phyloP scores from a whole-genome alignment of 2,329 filamentous ascomycete species.

The Hawksworthiomyces lignivorus region DNA sequence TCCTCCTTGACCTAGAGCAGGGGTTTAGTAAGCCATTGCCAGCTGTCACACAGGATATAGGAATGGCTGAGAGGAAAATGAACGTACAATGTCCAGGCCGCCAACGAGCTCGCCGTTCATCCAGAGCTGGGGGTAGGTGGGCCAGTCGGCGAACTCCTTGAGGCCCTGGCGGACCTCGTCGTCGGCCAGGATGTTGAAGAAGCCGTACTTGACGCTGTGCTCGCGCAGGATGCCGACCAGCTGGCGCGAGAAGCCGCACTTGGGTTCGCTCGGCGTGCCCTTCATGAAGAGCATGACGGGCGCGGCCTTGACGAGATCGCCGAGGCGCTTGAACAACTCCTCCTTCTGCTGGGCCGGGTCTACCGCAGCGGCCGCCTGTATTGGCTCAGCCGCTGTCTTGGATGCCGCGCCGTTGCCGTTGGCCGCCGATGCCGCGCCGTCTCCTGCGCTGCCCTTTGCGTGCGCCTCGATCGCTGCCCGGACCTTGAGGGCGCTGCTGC shows the following conservation, averaged over 20 bases:
- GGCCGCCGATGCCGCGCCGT: slow-evolving; percentile 17
- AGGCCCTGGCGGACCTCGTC: slow-evolving; percentile 94
- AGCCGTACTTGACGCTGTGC: slow-evolving; percentile 88
- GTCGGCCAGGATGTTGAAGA: slow-evolving; percentile 98
- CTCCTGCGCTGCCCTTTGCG: too few relatives aligned
- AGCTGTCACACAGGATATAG: too few relatives aligned
- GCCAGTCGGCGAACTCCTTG: slow-evolving; percentile 98
- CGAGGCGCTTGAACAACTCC: slow-evolving; percentile 73
- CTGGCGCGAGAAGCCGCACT: slow-evolving; percentile 93
- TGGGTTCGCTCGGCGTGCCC: slow-evolving; percentile 89
- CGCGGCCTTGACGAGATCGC: slow-evolving; percentile 84
- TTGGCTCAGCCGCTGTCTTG: slow-evolving; percentile 30
- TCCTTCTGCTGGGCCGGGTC: slow-evolving; percentile 63
- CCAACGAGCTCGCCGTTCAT: slow-evolving; percentile 84
- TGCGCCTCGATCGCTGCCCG: slow-evolving; percentile 79
- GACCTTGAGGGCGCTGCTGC: slow-evolving; percentile 81
- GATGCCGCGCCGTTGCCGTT: slow-evolving; percentile 28
- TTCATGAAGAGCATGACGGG: slow-evolving; percentile 99
- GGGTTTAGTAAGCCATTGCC: not conserved
- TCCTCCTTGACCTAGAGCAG: slow-evolving; percentile 78
- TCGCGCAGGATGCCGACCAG: slow-evolving; percentile 80
- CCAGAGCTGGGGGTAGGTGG: slow-evolving; percentile 94
- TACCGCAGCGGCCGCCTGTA: slow-evolving; percentile 24
- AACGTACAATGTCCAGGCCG: slow-evolving; percentile 85
- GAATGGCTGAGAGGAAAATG: too few relatives aligned